A percentile compares a stretch with the other conserved stretches of the same genome.
These are phyloP conservation scores for Hippophae tibetana DNA, from an alignment of 306 rosid genomes.

Conservation along the genomic window DNA sequence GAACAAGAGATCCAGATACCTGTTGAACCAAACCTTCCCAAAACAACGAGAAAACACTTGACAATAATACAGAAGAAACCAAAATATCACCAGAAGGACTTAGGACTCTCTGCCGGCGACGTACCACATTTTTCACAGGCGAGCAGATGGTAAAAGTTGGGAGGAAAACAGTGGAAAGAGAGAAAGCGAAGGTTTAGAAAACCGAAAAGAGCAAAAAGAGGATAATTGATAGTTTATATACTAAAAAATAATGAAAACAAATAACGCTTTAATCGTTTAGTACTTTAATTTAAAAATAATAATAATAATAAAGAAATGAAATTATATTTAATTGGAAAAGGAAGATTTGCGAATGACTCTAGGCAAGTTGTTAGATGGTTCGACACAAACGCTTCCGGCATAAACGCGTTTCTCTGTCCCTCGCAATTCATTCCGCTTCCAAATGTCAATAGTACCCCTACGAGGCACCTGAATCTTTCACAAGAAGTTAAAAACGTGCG, in stretches of 20 bases:
- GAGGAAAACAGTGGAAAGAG: slow-evolving; percentile 47
- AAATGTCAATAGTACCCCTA: slow-evolving; percentile 32
- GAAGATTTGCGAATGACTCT: slow-evolving; percentile 26
- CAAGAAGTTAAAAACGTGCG: not conserved
- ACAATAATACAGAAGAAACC: slow-evolving; percentile 9
- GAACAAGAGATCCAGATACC: slow-evolving; percentile 50
- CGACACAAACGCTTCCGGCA: slow-evolving; percentile 85
- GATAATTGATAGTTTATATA: slow-evolving; percentile 64
- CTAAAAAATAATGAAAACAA: slow-evolving; percentile 29
- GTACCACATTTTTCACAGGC: slow-evolving; percentile 45
- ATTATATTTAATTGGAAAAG: slow-evolving; percentile 16
- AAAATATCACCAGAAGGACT: slow-evolving; percentile 11
- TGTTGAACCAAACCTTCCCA: slow-evolving; percentile 14
- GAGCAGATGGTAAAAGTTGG: slow-evolving; percentile 13
- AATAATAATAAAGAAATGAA: slow-evolving; percentile 2
- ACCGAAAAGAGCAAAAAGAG: slow-evolving; percentile 37
- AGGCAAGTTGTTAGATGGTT: slow-evolving; percentile 76
- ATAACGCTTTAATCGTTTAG: slow-evolving; percentile 21
- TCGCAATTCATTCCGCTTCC: slow-evolving; percentile 11
- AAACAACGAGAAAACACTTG: slow-evolving; percentile 9
- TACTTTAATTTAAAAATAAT: not conserved
- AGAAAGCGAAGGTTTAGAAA: slow-evolving; percentile 44
- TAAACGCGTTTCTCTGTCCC: slow-evolving; percentile 54
- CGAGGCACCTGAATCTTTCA: not conserved
- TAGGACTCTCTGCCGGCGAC: slow-evolving; percentile 24